A percentile compares a stretch with the other conserved stretches of the same genome.
Evolutionary conservation across 345 rosid genomes (phyloP).

Genomic region (Lumnitzera racemosa): DNA sequence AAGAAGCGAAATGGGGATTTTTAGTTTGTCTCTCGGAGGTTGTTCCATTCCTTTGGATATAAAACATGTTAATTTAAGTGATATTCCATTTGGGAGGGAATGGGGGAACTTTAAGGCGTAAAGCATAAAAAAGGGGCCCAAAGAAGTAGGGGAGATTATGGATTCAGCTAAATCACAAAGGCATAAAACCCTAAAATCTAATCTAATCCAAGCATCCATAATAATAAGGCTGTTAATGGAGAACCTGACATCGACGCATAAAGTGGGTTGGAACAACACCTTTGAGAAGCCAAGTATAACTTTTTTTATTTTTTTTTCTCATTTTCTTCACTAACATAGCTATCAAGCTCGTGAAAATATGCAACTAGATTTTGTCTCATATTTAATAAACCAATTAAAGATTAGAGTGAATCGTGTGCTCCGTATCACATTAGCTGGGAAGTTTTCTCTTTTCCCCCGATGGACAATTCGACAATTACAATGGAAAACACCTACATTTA

Average conservation of each 20-base stretch:
- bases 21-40: slow-evolving; percentile 16
- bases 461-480: too few species aligned
- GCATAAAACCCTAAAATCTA: slow-evolving; percentile 43
- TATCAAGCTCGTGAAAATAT: slow-evolving; percentile 15
- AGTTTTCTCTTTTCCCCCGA: not conserved
- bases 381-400: too few species aligned
- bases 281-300: slow-evolving; percentile 65
- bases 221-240: slow-evolving; percentile 53
- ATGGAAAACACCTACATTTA: too few species aligned
- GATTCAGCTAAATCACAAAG: slow-evolving; percentile 42
- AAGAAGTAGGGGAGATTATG: slow-evolving; percentile 10
- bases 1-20: slow-evolving; percentile 9
- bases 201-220: slow-evolving; percentile 36
- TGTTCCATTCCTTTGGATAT: slow-evolving; percentile 48
- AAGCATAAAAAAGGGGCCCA: slow-evolving; percentile 20
- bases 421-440: slow-evolving; percentile 4
- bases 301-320: slow-evolving; percentile 7
- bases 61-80: slow-evolving; percentile 37
- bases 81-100: slow-evolving; percentile 34
- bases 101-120: slow-evolving; percentile 41
- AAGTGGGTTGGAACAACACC: slow-evolving; percentile 39
- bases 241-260: slow-evolving; percentile 66
- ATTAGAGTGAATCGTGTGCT: too few species aligned
- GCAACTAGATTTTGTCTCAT: too few species aligned
- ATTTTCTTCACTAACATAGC: slow-evolving; percentile 36